Conservation (phyloP, 352 stramenopile genomes). For the Peronosclerospora sorghi region DNA sequence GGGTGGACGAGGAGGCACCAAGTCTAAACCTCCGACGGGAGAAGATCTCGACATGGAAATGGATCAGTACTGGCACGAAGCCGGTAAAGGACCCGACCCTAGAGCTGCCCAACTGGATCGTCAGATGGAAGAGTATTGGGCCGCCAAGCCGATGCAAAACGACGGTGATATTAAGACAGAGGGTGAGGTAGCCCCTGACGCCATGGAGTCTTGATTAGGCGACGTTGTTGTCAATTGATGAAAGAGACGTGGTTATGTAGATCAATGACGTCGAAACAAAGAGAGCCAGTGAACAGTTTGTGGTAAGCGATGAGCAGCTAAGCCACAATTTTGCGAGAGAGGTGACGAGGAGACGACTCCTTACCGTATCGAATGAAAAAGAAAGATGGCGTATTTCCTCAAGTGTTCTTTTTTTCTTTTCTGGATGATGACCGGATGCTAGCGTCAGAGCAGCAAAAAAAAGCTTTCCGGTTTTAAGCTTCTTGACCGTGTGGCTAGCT, state of each 20-base stretch:
- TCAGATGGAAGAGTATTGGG: constrained; percentile 87
- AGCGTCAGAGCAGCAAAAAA: constrained; percentile 6
- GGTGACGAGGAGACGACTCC: constrained; percentile 9
- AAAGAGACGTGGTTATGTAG: constrained; percentile 14
- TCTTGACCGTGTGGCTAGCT: constrained; percentile 6
- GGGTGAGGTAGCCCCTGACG: constrained; percentile 7
- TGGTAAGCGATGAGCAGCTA: constrained; percentile 16
- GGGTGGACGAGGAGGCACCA: constrained; percentile 25
- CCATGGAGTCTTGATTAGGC: constrained; percentile 25
- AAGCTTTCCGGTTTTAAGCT: no score
- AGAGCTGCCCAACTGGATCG: constrained; percentile 69
- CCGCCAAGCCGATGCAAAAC: constrained; percentile 51
- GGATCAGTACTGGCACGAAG: constrained; percentile 83
- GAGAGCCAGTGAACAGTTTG: constrained; percentile 13
- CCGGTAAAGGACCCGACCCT: constrained; percentile 81
- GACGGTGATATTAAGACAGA: constrained; percentile 11
- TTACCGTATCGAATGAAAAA: constrained; percentile 28
- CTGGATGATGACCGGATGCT: constrained; percentile 14
- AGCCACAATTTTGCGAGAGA: constrained; percentile 15
- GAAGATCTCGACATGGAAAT: constrained; percentile 84
- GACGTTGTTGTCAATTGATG: constrained; percentile 14
- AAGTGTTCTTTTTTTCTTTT: constrained; percentile 26
- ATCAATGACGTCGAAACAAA: constrained; percentile 17
- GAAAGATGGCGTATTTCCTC: constrained; percentile 28
- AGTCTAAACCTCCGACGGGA: constrained; percentile 38